Conservation (phyloP, 345 rosid genomes). For the Salix koriyanagi region DNA sequence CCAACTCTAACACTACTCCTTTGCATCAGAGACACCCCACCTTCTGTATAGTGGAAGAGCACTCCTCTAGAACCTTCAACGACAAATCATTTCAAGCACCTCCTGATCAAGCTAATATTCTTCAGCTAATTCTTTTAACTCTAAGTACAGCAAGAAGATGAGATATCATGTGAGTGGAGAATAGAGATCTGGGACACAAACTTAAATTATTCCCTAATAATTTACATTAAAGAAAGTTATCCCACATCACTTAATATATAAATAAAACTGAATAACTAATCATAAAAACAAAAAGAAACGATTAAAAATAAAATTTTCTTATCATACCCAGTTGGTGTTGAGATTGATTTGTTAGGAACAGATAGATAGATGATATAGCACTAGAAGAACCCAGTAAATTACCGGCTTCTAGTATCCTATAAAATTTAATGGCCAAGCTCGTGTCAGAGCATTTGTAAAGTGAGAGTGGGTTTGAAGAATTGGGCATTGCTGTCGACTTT, state of each 20-base stretch:
- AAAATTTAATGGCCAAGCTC: neutral
- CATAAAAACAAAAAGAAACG: neutral
- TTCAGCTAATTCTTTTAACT: neutral
- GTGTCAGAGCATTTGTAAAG: neutral
- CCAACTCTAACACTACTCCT: neutral
- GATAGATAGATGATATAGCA: neutral
- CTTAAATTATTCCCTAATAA: conserved; percentile 26
- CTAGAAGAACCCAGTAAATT: neutral
- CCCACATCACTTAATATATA: neutral
- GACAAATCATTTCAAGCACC: neutral
- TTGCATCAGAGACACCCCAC: conserved; percentile 16
- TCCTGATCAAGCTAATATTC: neutral
- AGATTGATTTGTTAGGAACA: neutral
- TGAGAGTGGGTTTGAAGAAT: neutral
- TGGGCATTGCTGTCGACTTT: conserved; percentile 1
- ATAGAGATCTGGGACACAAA: conserved; percentile 21
- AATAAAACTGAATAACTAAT: neutral
- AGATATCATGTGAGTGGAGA: conserved; percentile 13
- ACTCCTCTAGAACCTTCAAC: neutral
- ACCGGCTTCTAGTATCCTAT: too few relatives aligned
- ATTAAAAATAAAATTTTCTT: neutral
- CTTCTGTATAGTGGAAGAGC: neutral
- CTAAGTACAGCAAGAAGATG: conserved; percentile 3
- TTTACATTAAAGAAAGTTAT: conserved; percentile 24
- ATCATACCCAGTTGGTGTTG: neutral